Conservation (phyloP, 257 asterid genomes). For the Ajuga chamaepitys region DNA sequence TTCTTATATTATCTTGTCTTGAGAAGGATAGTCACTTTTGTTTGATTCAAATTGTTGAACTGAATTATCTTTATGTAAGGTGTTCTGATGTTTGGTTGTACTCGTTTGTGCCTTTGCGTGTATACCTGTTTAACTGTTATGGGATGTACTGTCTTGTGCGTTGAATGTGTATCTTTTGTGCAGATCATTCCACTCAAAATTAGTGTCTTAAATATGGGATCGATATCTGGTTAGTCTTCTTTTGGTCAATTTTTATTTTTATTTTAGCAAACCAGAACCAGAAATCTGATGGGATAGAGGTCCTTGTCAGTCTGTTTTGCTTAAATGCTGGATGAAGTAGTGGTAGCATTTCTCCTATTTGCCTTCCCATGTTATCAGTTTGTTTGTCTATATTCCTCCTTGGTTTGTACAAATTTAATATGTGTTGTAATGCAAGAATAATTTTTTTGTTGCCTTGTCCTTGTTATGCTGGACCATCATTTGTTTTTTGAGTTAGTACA, state of each 20-base stretch:
- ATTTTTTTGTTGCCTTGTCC: background rate
- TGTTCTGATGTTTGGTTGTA: constrained; percentile 2
- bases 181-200: background rate
- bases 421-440: background rate
- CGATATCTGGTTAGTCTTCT: background rate
- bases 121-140: background rate
- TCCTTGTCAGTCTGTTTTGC: background rate
- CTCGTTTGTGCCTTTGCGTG: constrained; percentile 2
- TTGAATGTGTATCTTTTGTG: background rate
- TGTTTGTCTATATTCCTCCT: too few relatives aligned
- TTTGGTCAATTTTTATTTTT: background rate
- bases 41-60: background rate
- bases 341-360: background rate
- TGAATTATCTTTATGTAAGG: background rate
- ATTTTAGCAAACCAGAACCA: background rate
- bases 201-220: background rate
- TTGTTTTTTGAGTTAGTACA: background rate
- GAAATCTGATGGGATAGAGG: constrained; percentile 3
- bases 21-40: background rate
- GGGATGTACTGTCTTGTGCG: background rate
- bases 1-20: constrained; percentile 4
- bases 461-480: background rate
- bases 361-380: background rate
- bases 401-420: background rate
- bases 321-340: background rate